phyloP scores from a whole-genome alignment of 352 stramenopile species.

The Globisporangium barbulae region DNA sequence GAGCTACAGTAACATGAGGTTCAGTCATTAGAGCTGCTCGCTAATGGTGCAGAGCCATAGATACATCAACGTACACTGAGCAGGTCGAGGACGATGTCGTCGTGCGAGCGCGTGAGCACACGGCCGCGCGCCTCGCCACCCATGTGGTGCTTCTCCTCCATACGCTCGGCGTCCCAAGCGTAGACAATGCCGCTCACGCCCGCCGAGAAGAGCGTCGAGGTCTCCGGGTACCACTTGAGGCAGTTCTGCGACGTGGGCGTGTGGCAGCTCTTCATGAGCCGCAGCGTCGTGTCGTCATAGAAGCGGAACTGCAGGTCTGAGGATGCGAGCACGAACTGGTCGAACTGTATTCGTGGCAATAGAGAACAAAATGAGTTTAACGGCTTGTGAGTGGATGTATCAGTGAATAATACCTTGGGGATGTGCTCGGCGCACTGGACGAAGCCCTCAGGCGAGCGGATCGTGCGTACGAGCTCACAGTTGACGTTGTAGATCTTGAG shows the following conservation, averaged over 20 bases:
- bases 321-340: conserved; percentile 78
- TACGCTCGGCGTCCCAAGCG: conserved; percentile 79
- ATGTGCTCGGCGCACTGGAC: conserved; percentile 80
- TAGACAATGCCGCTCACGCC: conserved; percentile 83
- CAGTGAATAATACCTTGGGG: conserved; percentile 28
- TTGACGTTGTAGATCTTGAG: conserved; percentile 85
- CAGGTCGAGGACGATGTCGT: conserved; percentile 85
- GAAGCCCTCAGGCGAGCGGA: conserved; percentile 68
- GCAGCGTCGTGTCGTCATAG: conserved; percentile 73
- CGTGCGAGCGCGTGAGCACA: conserved; percentile 74
- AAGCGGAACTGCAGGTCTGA: conserved; percentile 82
- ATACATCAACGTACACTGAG: conserved; percentile 41
- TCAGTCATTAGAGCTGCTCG: too few species aligned
- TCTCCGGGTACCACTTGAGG: conserved; percentile 74
- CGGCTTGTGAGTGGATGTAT: not conserved
- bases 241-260: conserved; percentile 81
- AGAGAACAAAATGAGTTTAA: not conserved
- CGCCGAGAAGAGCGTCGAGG: conserved; percentile 70
- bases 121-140: conserved; percentile 49
- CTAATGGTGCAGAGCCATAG: not conserved
- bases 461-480: conserved; percentile 59
- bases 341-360: conserved; percentile 23
- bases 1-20: conserved; percentile 29
- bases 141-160: conserved; percentile 86
- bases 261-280: conserved; percentile 74